Evolutionary conservation across 352 stramenopile genomes (phyloP).

Genomic region (Phytophthora kernoviae): DNA sequence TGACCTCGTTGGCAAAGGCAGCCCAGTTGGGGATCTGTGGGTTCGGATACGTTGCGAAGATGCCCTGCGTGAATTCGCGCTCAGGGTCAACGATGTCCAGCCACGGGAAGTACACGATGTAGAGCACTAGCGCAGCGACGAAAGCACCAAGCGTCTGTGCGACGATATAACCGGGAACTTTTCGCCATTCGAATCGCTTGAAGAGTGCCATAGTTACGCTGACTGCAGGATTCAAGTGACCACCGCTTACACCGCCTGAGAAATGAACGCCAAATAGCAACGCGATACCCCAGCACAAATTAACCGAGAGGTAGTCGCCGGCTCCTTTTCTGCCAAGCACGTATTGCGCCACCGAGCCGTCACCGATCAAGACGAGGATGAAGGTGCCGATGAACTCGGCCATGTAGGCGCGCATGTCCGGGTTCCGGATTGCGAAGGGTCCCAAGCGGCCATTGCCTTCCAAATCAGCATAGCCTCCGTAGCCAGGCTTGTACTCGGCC

Average conservation of each 20-base stretch:
- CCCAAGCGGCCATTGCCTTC: conserved; percentile 20
- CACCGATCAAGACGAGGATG: conserved; percentile 63
- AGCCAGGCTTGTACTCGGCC: conserved; percentile 35
- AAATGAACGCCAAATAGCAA: conserved; percentile 75
- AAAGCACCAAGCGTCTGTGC: conserved; percentile 70
- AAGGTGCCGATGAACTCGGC: conserved; percentile 66
- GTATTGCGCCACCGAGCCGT: conserved; percentile 62
- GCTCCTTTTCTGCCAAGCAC: conserved; percentile 55
- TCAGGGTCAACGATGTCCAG: conserved; percentile 61
- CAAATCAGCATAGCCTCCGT: conserved; percentile 24
- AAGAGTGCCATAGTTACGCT: conserved; percentile 71
- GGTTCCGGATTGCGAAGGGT: conserved; percentile 15
- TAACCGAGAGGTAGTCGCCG: conserved; percentile 74
- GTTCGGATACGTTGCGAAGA: conserved; percentile 80
- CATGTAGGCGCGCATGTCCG: conserved; percentile 23
- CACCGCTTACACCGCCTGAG: conserved; percentile 67
- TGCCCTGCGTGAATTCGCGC: conserved; percentile 66
- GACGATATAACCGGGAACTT: conserved; percentile 64
- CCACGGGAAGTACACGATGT: conserved; percentile 64
- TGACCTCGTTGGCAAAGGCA: conserved; percentile 66
- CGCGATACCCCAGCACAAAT: conserved; percentile 69
- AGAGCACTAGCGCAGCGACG: conserved; percentile 67
- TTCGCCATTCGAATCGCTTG: conserved; percentile 63
- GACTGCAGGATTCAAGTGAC: conserved; percentile 74
- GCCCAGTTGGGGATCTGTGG: conserved; percentile 61